Conservation (phyloP, 805 yeast species). For the Komagataella pseudopastoris region DNA sequence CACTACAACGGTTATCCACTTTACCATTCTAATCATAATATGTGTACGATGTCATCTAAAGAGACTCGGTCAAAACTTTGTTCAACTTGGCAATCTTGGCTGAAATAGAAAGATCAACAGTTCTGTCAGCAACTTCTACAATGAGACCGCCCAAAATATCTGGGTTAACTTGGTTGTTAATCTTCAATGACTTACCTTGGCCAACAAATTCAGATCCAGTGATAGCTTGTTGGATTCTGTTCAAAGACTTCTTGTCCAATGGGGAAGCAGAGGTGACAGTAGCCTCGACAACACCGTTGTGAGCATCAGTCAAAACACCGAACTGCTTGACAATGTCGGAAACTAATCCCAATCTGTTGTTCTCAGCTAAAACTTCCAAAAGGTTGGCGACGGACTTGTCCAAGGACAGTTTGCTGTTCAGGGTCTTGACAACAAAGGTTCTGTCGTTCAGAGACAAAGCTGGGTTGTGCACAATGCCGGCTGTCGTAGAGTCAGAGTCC, state of each 20-base stretch:
- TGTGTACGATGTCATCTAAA: constrained; percentile 28
- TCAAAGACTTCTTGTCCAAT: constrained; percentile 68
- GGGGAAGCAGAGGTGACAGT: constrained; percentile 79
- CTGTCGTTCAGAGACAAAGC: constrained; percentile 70
- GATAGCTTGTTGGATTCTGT: constrained; percentile 68
- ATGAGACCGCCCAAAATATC: constrained; percentile 91
- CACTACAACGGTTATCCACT: background rate
- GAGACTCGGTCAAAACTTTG: constrained; percentile 75
- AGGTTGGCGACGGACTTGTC: constrained; percentile 71
- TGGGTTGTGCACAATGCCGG: constrained; percentile 61
- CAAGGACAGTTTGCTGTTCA: constrained; percentile 32
- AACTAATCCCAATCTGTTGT: constrained; percentile 79
- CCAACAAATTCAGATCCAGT: constrained; percentile 74
- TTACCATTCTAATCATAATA: background rate
- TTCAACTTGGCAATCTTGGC: constrained; percentile 80
- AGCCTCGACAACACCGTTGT: constrained; percentile 87
- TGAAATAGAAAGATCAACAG: constrained; percentile 85
- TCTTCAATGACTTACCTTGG: constrained; percentile 70
- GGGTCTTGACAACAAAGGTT: constrained; percentile 48
- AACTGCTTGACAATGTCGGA: constrained; percentile 56
- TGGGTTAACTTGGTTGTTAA: constrained; percentile 74
- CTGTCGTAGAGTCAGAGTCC: constrained; percentile 48
- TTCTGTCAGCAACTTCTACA: constrained; percentile 93
- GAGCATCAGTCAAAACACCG: constrained; percentile 69
- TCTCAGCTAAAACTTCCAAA: constrained; percentile 77